Percentiles rank a stretch among this genome's conserved stretches.
Conservation (phyloP, 768 basidiomycete species). For the Boletus fagicola region DNA sequence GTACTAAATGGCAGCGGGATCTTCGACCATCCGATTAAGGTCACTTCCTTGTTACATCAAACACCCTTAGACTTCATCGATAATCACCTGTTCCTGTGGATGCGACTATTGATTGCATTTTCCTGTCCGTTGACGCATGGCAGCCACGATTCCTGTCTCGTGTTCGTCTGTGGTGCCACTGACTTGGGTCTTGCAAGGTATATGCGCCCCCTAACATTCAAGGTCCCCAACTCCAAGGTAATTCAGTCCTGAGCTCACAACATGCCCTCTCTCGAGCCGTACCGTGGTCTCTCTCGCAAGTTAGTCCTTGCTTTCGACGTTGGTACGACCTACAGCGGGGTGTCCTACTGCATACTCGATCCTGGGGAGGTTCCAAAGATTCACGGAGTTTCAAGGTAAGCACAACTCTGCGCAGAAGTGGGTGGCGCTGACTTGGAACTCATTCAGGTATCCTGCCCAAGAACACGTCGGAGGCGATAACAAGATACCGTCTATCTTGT, state of each 20-base stretch:
- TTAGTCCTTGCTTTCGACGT: constrained; percentile 45
- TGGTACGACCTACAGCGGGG: constrained; percentile 44
- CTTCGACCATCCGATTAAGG: background rate
- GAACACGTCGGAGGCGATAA: constrained; percentile 45
- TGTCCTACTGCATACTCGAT: constrained; percentile 37
- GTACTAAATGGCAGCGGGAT: background rate
- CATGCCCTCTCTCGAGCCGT: constrained; percentile 34
- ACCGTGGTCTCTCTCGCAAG: constrained; percentile 40
- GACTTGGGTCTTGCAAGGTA: background rate
- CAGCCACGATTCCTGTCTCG: background rate
- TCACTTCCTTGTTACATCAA: background rate
- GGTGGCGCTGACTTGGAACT: background rate
- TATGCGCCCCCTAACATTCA: background rate
- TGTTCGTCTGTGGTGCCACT: background rate
- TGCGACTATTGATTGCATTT: background rate
- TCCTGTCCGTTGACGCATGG: background rate
- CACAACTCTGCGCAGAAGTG: background rate
- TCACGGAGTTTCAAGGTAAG: constrained; percentile 27
- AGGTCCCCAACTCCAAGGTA: background rate
- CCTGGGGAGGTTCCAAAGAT: constrained; percentile 36
- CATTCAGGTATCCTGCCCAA: constrained; percentile 44
- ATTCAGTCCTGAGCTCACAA: background rate
- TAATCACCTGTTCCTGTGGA: background rate
- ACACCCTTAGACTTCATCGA: background rate
- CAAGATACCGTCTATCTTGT: constrained; percentile 49